Base-by-base conservation (phyloP, 2,329 filamentous ascomycete species). In the Penicillium sclerotigenum region DNA sequence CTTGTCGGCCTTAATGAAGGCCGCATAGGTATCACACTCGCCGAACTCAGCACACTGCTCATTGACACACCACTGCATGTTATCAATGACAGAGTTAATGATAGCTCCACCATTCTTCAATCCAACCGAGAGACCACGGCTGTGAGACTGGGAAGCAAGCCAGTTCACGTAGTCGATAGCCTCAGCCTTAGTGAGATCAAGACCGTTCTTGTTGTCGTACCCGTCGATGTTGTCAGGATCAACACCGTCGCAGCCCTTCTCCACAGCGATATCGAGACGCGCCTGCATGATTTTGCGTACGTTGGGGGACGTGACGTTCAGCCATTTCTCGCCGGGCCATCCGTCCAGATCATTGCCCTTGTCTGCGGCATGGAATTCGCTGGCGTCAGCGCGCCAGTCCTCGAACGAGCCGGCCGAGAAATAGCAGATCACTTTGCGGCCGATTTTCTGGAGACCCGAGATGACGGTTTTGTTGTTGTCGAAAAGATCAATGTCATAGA, bases 331-430 rank as follows among this genome's bases (percentile, higher is more conserved):
- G 40, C 81, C 83, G 0, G 77, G 77, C 87, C 88, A 90, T 5
- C 83, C 86, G 11, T 83, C 77, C 5, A 90, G 73, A 6, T 72
- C 71, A 4, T 79, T 78, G 20, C 87, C 87, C 40, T 85, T 68
- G 61, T 89, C 87, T 0, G 72, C 68, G 1, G 75, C 59, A 8
- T 74, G 66, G 66, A 89, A 90, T 5, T 81, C 64, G 29, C 66
- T 67, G 18, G 79, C 77, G 67, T 90, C 88, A 0, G 78, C 72
- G 3, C 87, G 80, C 75, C 80, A 83, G 49, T 83, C 68, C 71
- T 91, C 88, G 63, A 81, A 89, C 8, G 83, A 86, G 1, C 88
- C 88, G 0, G 86, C 87, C 49, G 84, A 87, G 75, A 90, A 90
- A 73, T 91, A 91, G 76, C 88, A 91, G 56, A 90, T 86, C 52